phyloP scores from a whole-genome alignment of 1,284 basidiomycete species.

The Microbotryum violaceum region DNA sequence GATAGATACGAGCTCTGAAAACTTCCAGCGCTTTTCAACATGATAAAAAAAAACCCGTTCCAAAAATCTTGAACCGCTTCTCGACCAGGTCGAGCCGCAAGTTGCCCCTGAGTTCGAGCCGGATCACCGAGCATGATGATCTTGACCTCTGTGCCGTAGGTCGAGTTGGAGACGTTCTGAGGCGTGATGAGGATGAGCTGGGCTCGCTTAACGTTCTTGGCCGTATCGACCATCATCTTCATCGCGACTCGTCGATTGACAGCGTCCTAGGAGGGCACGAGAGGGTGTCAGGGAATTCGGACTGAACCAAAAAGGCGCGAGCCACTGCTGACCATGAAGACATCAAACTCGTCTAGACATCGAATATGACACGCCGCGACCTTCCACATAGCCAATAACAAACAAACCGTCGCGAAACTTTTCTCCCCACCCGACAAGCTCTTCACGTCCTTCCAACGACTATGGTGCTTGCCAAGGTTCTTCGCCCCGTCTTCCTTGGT shows the following conservation, averaged over 20 bases:
- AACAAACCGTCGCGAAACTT: constrained; percentile 90
- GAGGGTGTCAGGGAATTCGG: background rate
- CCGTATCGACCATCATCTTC: constrained; percentile 61
- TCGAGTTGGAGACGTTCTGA: constrained; percentile 33
- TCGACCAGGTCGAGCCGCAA: too few relatives aligned
- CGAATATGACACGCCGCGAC: constrained; percentile 86
- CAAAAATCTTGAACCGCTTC: too few relatives aligned
- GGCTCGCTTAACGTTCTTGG: constrained; percentile 69
- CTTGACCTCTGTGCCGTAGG: constrained; percentile 18
- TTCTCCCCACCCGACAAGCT: constrained; percentile 86
- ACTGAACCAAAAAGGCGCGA: background rate
- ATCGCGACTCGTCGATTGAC: constrained; percentile 43
- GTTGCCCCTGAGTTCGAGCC: constrained; percentile 11
- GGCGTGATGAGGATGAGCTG: constrained; percentile 91
- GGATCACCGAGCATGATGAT: constrained; percentile 25
- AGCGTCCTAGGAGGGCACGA: constrained; percentile 39
- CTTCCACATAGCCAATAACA: constrained; percentile 90
- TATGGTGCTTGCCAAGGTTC: constrained; percentile 57
- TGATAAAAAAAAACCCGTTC: too few relatives aligned
- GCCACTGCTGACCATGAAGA: constrained; percentile 23
- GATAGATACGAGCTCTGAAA: too few relatives aligned
- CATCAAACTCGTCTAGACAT: constrained; percentile 65
- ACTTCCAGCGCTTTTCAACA: too few relatives aligned
- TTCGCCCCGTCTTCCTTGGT: constrained; percentile 23
- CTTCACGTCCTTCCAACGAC: constrained; percentile 50